Base-by-base conservation (phyloP, 805 yeast species). In the Cyberlindnera japonica region DNA sequence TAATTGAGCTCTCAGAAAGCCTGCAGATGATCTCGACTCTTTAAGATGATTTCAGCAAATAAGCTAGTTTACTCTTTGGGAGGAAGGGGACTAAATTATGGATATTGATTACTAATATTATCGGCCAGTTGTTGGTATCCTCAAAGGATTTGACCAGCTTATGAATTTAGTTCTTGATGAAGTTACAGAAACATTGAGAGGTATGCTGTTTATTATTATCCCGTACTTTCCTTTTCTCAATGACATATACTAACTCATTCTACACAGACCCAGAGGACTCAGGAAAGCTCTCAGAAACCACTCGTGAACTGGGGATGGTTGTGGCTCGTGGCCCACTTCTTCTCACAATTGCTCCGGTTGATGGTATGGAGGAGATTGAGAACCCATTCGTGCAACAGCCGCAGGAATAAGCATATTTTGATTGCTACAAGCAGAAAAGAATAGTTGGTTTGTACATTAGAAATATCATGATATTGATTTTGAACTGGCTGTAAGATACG, bases 241-340 rank as follows among this genome's bases (percentile, higher is more conserved):
- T 10, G 7, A 4, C 9, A 29, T 18, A n/a, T 31, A 31, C 34
- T 31, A 31, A 31, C 34, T 12, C 17, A 13, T 14, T 18, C 21
- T 1, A 5, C 10, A 25, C 33, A 58, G 89, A 81, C 47, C 73
- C 81, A n/a, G 81, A 77, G 25, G 86, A 81, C 42, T 79, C 75
- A 21, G 67, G 73, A 13, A 62, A 70, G 3, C 65, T 71, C 50
- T 75, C 76, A 33, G 75, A 66, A 34, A 62, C 79, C 49, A 79
- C 84, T 1, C 77, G 97, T 57, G 64, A 68, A 4, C 68, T 89
- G 36, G 95, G 95, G 0, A 68, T 75, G 25, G 89, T 88, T 17
- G 91, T 91, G 32, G 86, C 85, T 7, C 80, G 96, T 63, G 95
- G 97, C 12, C 89, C 95, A 4, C 70, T 81, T 40, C 62, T 91